Percentiles rank a stretch among this genome's conserved stretches.
These are phyloP conservation scores for Aurantiochytrium sp. DNA, from an alignment of 108 stramenopile species.

Conservation along the genomic window DNA sequence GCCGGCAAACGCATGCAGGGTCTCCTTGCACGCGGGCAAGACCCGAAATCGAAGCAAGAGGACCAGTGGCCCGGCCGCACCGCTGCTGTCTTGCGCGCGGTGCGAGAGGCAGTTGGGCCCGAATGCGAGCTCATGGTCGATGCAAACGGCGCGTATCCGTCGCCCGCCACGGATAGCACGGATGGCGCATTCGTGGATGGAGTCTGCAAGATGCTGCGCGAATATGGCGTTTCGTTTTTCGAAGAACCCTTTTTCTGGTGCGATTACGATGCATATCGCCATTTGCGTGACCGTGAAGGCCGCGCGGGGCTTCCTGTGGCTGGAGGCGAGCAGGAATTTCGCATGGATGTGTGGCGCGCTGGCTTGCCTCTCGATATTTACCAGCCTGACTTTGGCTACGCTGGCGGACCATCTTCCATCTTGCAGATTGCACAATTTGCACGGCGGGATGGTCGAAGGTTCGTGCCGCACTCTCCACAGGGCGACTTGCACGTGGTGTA, in stretches of 20 bases:
- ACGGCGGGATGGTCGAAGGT: not conserved
- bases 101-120: not conserved
- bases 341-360: not conserved
- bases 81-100: not conserved
- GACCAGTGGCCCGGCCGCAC: slow-evolving; percentile 8
- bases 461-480: slow-evolving; percentile 1
- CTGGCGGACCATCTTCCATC: not conserved
- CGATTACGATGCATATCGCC: not conserved
- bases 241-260: not conserved
- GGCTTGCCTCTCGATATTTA: not conserved
- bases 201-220: not conserved
- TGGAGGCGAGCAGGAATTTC: not conserved
- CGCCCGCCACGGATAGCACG: not conserved
- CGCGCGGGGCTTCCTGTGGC: not conserved
- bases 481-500: slow-evolving; percentile 1
- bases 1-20: slow-evolving; percentile 5
- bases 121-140: not conserved
- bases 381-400: slow-evolving; percentile 5
- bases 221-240: not conserved
- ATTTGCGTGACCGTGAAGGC: not conserved
- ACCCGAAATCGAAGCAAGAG: not conserved
- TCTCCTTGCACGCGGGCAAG: not conserved
- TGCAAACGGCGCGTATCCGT: not conserved
- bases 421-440: not conserved
- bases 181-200: not conserved